Evolutionary conservation across 768 basidiomycete genomes (phyloP), one percentile per base, ranked within the genome.

Genomic region (Phaeotremella fagi): DNA sequence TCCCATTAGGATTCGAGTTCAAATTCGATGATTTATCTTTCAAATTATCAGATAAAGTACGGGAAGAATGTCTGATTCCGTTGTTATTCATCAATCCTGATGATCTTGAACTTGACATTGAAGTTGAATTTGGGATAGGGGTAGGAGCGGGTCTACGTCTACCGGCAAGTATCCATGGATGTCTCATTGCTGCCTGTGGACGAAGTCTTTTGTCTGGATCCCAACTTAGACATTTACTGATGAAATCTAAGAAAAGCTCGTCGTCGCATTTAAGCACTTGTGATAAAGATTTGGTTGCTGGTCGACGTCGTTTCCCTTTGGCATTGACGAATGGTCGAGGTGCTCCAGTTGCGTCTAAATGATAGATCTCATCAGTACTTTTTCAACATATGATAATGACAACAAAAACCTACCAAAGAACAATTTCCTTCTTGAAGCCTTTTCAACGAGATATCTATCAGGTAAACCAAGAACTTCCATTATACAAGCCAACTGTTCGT

Each of bases 391-490:
- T 12, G 50, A 18, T 29, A 12, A 24, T n/a, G 29, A 29, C 3
- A 18, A 20, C 0, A 28, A 28, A 52, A 3, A 73, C 84, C 45
- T 71, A 94, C 94, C 95, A 69, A 99, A 99, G 77, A 99, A 99
- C 46, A 95, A 78, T 65, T 92, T 87, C 75, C 89, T 88, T 55
- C 95, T 83, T 14, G 89, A 88, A 66, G 91, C 92, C 51, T 86
- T 85, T 71, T 95, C 92, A 66, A 99, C 78, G 60, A 97, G 86
- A 57, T 95, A 88, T 76, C 88, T 90, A 61, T 99, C 95, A 0
- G 95, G 95, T 25, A 90, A 77, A 15, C 95, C 95, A 43, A 98
- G 83, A 5, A 99, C 88, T 74, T 99, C 95, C 92, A 99, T 99
- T 76, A 99, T 99, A 72, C 94, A 98, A 3, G 92, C 87, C 49